These are phyloP conservation scores for Alternaria sp. DNA, from an alignment of 2,329 filamentous ascomycete genomes.

Conservation along the genomic window DNA sequence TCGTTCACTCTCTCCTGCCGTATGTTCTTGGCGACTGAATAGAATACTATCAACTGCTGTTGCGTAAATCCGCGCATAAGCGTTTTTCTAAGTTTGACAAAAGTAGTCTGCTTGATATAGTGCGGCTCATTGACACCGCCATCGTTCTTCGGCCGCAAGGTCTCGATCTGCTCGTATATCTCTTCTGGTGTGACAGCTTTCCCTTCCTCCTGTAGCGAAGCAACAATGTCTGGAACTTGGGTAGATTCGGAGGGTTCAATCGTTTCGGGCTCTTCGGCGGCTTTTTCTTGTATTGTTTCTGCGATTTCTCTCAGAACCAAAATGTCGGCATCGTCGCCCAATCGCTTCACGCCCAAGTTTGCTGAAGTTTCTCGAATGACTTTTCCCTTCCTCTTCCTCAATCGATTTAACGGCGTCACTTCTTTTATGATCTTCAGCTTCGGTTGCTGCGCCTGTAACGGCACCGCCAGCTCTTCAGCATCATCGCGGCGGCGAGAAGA, in stretches of 20 bases:
- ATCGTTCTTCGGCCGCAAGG: constrained; percentile 38
- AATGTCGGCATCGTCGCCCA: constrained; percentile 50
- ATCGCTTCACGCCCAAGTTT: constrained; percentile 41
- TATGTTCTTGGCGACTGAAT: constrained; percentile 38
- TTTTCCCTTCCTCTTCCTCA: constrained; percentile 37
- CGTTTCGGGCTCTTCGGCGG: constrained; percentile 9
- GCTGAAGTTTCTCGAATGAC: constrained; percentile 41
- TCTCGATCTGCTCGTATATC: constrained; percentile 43
- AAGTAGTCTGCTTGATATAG: constrained; percentile 40
- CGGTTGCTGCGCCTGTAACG: constrained; percentile 2
- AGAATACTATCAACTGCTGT: constrained; percentile 45
- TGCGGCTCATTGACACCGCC: constrained; percentile 34
- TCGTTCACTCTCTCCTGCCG: constrained; percentile 24
- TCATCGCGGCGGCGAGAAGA: constrained; percentile 37
- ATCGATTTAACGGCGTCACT: constrained; percentile 29
- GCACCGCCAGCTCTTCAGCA: constrained; percentile 17
- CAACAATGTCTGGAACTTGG: constrained; percentile 37
- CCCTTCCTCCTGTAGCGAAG: constrained; percentile 39
- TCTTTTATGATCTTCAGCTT: constrained; percentile 21
- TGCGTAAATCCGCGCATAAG: constrained; percentile 42
- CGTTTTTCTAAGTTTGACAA: constrained; percentile 35
- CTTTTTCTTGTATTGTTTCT: constrained; percentile 8
- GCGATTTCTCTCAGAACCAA: constrained; percentile 45
- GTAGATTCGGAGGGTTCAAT: constrained; percentile 18
- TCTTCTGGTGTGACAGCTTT: constrained; percentile 38